A percentile compares a stretch with the other conserved stretches of the same genome.
These are phyloP conservation scores for Parascedosporium putredinis DNA, from an alignment of 2,329 filamentous ascomycete genomes.

Conservation along the genomic window DNA sequence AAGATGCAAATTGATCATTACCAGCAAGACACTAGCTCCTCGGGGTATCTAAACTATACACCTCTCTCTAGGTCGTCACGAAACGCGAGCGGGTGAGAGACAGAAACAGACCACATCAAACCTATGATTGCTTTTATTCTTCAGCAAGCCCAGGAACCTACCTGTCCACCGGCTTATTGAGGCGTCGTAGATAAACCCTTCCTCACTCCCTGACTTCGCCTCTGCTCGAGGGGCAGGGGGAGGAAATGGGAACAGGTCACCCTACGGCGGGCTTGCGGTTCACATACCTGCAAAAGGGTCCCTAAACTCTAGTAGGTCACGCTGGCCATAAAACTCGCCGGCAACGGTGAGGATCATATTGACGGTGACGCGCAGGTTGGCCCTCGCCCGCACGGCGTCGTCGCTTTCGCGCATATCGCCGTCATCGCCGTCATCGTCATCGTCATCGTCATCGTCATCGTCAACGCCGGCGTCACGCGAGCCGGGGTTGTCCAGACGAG, in stretches of 20 bases:
- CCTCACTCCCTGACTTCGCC: too few relatives aligned
- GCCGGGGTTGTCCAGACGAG: slow-evolving; percentile 25
- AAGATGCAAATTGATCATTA: too few relatives aligned
- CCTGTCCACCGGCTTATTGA: not conserved
- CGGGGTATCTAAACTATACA: too few relatives aligned
- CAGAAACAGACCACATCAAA: too few relatives aligned
- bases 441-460: slow-evolving; percentile 19
- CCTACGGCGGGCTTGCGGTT: slow-evolving; percentile 10
- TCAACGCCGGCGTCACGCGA: slow-evolving; percentile 6
- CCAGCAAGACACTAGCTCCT: too few relatives aligned
- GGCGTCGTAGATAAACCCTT: too few relatives aligned
- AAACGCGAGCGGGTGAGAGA: too few relatives aligned
- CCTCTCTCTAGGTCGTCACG: too few relatives aligned
- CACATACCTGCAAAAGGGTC: slow-evolving; percentile 45
- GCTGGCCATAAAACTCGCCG: slow-evolving; percentile 82
- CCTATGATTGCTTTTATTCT: too few relatives aligned
- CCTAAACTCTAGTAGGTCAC: slow-evolving; percentile 70
- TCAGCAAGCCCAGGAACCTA: too few relatives aligned
- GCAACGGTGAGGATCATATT: slow-evolving; percentile 87
- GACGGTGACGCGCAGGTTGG: slow-evolving; percentile 59
- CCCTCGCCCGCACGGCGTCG: slow-evolving; percentile 23
- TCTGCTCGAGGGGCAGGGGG: too few relatives aligned
- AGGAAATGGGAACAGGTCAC: too few relatives aligned
- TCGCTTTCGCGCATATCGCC: slow-evolving; percentile 12
- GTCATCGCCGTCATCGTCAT: slow-evolving; percentile 5